Evolutionary conservation across 805 yeast species (phyloP).

Genomic region (Wickerhamiella hasegawae): DNA sequence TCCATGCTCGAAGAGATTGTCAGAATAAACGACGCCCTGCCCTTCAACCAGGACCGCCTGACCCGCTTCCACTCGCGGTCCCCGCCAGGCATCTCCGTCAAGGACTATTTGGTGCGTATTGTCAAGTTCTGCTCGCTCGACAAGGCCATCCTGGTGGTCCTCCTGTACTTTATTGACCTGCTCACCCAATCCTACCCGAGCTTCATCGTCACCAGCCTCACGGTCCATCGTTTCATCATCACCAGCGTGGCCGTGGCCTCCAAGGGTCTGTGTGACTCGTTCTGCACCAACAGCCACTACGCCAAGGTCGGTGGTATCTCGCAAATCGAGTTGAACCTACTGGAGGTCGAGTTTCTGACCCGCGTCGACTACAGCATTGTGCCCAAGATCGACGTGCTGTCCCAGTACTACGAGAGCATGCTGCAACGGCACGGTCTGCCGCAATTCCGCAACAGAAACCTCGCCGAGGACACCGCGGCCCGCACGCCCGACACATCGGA

Average conservation of each 20-base stretch:
- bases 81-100: constrained; percentile 75
- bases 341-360: constrained; percentile 75
- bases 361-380: constrained; percentile 67
- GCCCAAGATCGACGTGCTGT: constrained; percentile 27
- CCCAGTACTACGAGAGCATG: constrained; percentile 22
- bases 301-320: constrained; percentile 80
- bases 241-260: constrained; percentile 86
- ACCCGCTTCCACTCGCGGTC: constrained; percentile 90
- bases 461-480: not conserved
- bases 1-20: constrained; percentile 71
- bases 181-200: constrained; percentile 60
- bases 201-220: constrained; percentile 75
- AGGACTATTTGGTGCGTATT: constrained; percentile 58
- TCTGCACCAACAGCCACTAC: constrained; percentile 84
- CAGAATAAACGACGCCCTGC: constrained; percentile 46
- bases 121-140: constrained; percentile 76
- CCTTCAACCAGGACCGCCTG: constrained; percentile 27
- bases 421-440: constrained; percentile 12
- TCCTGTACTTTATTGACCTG: constrained; percentile 83
- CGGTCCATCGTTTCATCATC: constrained; percentile 80
- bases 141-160: constrained; percentile 61
- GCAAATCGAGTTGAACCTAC: constrained; percentile 56
- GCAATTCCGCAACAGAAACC: not conserved
- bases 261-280: constrained; percentile 73
- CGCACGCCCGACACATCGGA: not conserved